Percentiles rank a stretch among this genome's conserved stretches.
Evolutionary conservation across 2,329 filamentous ascomycete genomes (phyloP).

Genomic region (Pestalotiopsis sp.): DNA sequence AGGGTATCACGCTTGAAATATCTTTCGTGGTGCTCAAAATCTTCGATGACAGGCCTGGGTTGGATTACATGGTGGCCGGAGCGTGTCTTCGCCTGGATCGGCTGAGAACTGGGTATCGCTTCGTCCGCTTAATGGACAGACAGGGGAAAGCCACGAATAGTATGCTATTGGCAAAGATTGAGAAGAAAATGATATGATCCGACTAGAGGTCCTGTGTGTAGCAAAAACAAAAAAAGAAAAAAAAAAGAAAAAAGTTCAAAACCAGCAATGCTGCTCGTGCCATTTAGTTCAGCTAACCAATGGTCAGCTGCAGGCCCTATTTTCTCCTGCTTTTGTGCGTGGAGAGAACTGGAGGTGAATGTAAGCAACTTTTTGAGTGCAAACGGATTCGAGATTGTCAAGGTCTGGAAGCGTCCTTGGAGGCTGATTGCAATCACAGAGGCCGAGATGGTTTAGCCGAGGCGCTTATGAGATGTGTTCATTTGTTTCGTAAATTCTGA

Average conservation of each 20-base stretch:
- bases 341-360: conserved; percentile 8
- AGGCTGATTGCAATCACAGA: conserved; percentile 7
- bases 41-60: conserved; percentile 80
- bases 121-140: conserved; percentile 74
- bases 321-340: neutral
- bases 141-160: conserved; percentile 68
- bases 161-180: conserved; percentile 74
- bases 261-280: too few relatives aligned
- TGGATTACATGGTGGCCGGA: conserved; percentile 83
- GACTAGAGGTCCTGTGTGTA: too few relatives aligned
- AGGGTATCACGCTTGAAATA: conserved; percentile 65
- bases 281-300: too few relatives aligned
- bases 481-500: too few relatives aligned
- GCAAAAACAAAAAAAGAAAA: too few relatives aligned
- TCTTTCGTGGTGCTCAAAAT: conserved; percentile 82
- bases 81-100: conserved; percentile 85
- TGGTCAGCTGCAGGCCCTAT: too few relatives aligned
- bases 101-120: conserved; percentile 72
- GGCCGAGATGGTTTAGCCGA: neutral
- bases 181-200: conserved; percentile 38
- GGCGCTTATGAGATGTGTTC: too few relatives aligned
- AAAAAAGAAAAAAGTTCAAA: too few relatives aligned
- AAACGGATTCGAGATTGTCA: neutral
- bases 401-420: neutral
- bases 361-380: neutral